These are phyloP conservation scores for Coniella vitis DNA, from an alignment of 2,329 filamentous ascomycete species.

Conservation along the genomic window DNA sequence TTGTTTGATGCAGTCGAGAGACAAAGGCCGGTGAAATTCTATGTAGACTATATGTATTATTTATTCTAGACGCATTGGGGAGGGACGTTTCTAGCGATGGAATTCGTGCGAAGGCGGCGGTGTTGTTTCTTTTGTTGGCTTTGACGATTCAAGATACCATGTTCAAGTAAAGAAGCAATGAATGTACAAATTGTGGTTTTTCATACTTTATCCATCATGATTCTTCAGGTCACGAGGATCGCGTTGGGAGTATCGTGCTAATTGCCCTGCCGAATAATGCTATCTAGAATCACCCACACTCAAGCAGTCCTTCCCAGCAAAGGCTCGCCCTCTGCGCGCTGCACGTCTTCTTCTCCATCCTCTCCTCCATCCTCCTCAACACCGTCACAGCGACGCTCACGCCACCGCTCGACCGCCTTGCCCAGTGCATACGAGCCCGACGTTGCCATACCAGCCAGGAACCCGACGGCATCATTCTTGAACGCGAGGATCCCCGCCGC, in stretches of 20 bases:
- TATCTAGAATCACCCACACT: too few species aligned
- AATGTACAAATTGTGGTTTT: background rate
- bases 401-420: constrained; percentile 29
- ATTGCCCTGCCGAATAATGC: too few species aligned
- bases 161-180: background rate
- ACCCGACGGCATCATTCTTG: constrained; percentile 84
- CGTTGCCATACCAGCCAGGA: constrained; percentile 73
- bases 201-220: background rate
- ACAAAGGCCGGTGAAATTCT: too few species aligned
- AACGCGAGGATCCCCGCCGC: constrained; percentile 77
- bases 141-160: too few species aligned
- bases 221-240: too few species aligned
- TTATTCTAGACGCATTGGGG: too few species aligned
- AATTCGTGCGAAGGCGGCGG: too few species aligned
- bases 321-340: too few species aligned
- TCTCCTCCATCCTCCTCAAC: background rate
- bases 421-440: constrained; percentile 57
- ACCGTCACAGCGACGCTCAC: constrained; percentile 9
- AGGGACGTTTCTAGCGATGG: too few species aligned
- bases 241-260: too few species aligned
- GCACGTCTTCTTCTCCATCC: background rate
- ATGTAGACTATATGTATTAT: too few species aligned
- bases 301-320: too few species aligned
- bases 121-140: background rate
- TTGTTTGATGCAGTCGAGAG: constrained; percentile 22